Percentiles rank a stretch among this genome's conserved stretches.
Evolutionary conservation across 1,284 basidiomycete species (phyloP).

Genomic region (Cutaneotrichosporon daszewskae): DNA sequence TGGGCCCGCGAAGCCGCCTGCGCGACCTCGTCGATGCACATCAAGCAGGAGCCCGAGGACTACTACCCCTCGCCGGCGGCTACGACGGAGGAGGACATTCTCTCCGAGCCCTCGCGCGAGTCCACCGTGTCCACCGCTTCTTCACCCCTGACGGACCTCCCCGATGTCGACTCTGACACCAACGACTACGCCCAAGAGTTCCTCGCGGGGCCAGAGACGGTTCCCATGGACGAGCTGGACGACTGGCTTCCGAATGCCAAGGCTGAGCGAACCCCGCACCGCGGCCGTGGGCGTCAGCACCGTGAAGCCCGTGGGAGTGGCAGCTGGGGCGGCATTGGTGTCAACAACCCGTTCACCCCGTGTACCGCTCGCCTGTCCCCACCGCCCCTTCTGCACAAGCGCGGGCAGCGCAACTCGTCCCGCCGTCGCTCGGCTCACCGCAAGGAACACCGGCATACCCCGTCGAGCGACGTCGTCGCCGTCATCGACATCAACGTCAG

Average conservation of each 20-base stretch:
- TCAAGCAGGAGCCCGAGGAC: constrained; percentile 36
- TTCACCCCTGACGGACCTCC: constrained; percentile 31
- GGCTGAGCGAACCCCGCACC: constrained; percentile 24
- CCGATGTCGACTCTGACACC: constrained; percentile 13
- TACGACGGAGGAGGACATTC: constrained; percentile 19
- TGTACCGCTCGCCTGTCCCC: constrained; percentile 9
- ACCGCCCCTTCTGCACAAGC: constrained; percentile 14
- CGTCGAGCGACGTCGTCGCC: constrained; percentile 7
- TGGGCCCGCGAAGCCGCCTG: constrained; percentile 38
- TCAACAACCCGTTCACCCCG: constrained; percentile 22
- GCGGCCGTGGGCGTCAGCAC: constrained; percentile 14
- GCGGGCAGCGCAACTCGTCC: constrained; percentile 10
- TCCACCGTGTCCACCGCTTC: constrained; percentile 23
- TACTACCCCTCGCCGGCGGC: constrained; percentile 39
- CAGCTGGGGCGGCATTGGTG: constrained; percentile 40
- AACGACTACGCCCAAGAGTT: constrained; percentile 20
- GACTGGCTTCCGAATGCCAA: constrained; percentile 29
- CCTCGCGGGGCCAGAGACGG: constrained; percentile 38
- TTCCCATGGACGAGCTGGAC: constrained; percentile 40
- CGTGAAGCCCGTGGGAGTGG: constrained; percentile 15
- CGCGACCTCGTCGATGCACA: constrained; percentile 19
- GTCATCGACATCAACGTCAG: constrained; percentile 1
- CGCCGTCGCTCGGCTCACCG: constrained; percentile 11
- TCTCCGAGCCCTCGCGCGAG: constrained; percentile 12
- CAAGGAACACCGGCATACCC: constrained; percentile 12